Base-by-base conservation (phyloP, 768 basidiomycete species). In the Imleria badia region DNA sequence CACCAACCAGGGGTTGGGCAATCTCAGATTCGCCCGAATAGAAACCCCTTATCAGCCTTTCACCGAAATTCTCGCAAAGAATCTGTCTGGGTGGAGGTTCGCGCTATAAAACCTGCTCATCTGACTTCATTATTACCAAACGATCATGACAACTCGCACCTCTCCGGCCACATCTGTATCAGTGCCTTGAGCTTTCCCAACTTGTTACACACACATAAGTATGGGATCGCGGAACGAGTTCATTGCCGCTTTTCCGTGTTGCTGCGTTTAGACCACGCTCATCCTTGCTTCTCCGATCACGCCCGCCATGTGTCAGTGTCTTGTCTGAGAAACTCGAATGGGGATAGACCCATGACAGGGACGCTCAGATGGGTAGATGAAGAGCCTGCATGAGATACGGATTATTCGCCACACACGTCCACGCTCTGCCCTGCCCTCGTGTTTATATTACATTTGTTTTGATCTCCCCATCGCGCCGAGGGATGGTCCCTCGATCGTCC, bases 21-120 rank as follows among this genome's bases (percentile, higher is more conserved):
- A 69, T 69, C 68, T 69, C 33, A 69, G 68, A 69, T 69, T 55
- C 20, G 3, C 39, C 45, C 35, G 42, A 50, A 57, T 51, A 40
- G 34, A 48, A 45, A 47, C 22, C 19, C 51, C 67, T 67, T 71
- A 68, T 68, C 68, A 69, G 49, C 59, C 57, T 63, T 69, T 65
- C 53, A 59, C 58, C 58, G 51, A 67, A 61, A 60, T 58, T 60
- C 60, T 26, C 42, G 11, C 35, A 35, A n/a, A 33, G 56, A 60
- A 58, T 45, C 43, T 49, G 42, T 39, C 13, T 20, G 38, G 36
- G 45, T 48, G 51, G 52, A 36, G 14, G 47, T 42, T 55, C 31
- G 46, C 41, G 51, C 56, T 46, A 47, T 59, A 41, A 51, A 46
- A 36, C 43, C 43, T 35, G 56, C 44, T 54, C 63, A 67, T 60